These are phyloP conservation scores for Suhomyces faveliae DNA, from an alignment of 805 yeast genomes.

Conservation along the genomic window DNA sequence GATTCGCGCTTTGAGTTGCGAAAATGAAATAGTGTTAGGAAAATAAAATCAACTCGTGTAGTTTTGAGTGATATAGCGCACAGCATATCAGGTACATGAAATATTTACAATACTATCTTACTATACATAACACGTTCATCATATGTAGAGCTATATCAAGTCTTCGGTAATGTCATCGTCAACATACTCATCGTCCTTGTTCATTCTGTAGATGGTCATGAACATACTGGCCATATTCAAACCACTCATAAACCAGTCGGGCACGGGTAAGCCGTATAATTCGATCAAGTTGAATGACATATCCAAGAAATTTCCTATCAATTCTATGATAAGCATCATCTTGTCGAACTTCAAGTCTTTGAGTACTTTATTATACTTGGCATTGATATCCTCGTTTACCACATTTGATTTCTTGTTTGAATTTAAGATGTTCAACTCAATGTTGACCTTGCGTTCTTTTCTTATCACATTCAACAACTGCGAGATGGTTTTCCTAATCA, in stretches of 20 bases:
- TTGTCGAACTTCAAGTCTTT: conserved; percentile 44
- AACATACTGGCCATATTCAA: conserved; percentile 43
- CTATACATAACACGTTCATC: too few relatives aligned
- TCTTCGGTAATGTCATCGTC: conserved; percentile 46
- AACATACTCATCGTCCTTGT: conserved; percentile 45
- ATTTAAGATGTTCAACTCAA: conserved; percentile 33
- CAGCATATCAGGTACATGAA: too few relatives aligned
- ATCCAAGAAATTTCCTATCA: conserved; percentile 42
- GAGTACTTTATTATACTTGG: conserved; percentile 38
- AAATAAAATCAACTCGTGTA: too few relatives aligned
- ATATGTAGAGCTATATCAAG: conserved; percentile 23
- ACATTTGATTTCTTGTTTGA: conserved; percentile 15
- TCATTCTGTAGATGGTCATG: conserved; percentile 50
- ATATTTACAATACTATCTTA: too few relatives aligned
- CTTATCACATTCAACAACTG: conserved; percentile 41
- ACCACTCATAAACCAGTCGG: conserved; percentile 42
- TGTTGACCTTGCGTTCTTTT: conserved; percentile 37
- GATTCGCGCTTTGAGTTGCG: neutral
- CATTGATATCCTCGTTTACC: conserved; percentile 24
- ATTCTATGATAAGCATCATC: conserved; percentile 40
- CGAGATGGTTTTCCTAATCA: conserved; percentile 41
- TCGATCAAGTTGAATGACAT: conserved; percentile 41
- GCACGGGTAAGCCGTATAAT: conserved; percentile 33
- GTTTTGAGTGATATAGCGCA: too few relatives aligned
- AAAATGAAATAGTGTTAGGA: too few relatives aligned